Evolutionary conservation across 2,329 filamentous ascomycete genomes (phyloP).

Genomic region (Fusarium nurragi): DNA sequence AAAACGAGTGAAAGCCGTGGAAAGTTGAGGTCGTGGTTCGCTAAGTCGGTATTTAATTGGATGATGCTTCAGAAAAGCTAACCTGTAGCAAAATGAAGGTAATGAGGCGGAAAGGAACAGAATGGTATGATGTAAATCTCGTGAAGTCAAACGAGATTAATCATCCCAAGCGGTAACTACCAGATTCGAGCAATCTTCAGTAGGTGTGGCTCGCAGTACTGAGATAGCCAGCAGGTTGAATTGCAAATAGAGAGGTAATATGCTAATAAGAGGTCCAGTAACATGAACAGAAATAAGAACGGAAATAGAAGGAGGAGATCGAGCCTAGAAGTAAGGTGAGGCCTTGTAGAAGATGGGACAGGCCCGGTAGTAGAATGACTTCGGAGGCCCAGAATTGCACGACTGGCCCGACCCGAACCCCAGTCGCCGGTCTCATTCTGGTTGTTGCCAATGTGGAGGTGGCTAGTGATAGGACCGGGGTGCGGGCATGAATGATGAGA

Average conservation of each 20-base stretch:
- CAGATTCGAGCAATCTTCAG: slow-evolving; percentile 18
- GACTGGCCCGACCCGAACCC: slow-evolving; percentile 45
- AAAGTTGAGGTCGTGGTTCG: background rate
- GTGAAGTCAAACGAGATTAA: slow-evolving; percentile 5
- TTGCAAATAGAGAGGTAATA: slow-evolving; percentile 14
- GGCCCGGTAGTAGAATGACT: slow-evolving; percentile 37
- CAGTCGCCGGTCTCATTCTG: slow-evolving; percentile 44
- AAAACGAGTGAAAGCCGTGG: background rate
- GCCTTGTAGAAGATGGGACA: slow-evolving; percentile 37
- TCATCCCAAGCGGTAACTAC: slow-evolving; percentile 17
- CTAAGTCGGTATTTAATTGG: background rate
- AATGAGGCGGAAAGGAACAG: background rate
- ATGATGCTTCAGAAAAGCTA: background rate
- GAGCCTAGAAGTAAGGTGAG: slow-evolving; percentile 42
- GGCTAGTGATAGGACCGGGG: slow-evolving; percentile 46
- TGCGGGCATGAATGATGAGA: slow-evolving; percentile 43
- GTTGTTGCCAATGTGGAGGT: slow-evolving; percentile 47
- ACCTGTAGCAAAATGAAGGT: background rate
- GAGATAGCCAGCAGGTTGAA: slow-evolving; percentile 9
- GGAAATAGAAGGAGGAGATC: slow-evolving; percentile 40
- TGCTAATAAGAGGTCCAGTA: slow-evolving; percentile 29
- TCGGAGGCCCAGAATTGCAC: slow-evolving; percentile 43
- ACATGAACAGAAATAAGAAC: slow-evolving; percentile 29
- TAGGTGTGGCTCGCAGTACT: slow-evolving; percentile 16
- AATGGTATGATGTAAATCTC: slow-evolving; percentile 2